phyloP scores from a whole-genome alignment of 306 rosid genomes.

The Cucurbita moschata region DNA sequence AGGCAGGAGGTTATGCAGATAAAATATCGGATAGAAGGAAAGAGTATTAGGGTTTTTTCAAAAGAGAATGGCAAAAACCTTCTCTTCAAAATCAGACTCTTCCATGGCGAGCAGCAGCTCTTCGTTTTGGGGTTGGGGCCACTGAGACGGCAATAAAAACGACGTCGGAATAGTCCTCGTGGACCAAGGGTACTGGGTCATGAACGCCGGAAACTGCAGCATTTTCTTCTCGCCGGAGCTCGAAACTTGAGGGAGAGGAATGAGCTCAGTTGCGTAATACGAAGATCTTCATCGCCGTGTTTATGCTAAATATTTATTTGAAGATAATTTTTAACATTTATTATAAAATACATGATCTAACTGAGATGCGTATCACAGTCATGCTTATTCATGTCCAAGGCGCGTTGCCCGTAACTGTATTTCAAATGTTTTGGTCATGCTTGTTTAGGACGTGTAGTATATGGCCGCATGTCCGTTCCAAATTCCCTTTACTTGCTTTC shows the following conservation, averaged over 20 bases:
- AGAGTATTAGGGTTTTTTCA: background rate
- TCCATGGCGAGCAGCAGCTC: conserved; percentile 88
- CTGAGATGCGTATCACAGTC: no score
- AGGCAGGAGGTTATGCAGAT: background rate
- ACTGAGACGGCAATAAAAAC: conserved; percentile 67
- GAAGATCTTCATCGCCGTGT: background rate
- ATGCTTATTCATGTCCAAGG: no score
- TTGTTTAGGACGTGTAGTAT: no score
- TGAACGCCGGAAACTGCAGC: conserved; percentile 89
- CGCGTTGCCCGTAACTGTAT: no score
- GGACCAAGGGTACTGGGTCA: conserved; percentile 75
- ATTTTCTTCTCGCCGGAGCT: conserved; percentile 16
- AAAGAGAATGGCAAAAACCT: conserved; percentile 24
- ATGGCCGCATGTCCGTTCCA: no score
- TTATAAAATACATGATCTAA: no score
- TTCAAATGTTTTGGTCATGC: no score
- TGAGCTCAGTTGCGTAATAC: background rate
- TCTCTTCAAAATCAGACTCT: conserved; percentile 74
- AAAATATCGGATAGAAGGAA: background rate
- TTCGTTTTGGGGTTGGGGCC: conserved; percentile 86
- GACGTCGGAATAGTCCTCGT: conserved; percentile 73
- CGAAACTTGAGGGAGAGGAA: background rate
- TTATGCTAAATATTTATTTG: background rate
- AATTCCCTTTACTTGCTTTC: no score
- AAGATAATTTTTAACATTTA: no score